A percentile compares a stretch with the other conserved stretches of the same genome.
These are phyloP conservation scores for Sherardia arvensis DNA, from an alignment of 257 asterid genomes.

Conservation along the genomic window DNA sequence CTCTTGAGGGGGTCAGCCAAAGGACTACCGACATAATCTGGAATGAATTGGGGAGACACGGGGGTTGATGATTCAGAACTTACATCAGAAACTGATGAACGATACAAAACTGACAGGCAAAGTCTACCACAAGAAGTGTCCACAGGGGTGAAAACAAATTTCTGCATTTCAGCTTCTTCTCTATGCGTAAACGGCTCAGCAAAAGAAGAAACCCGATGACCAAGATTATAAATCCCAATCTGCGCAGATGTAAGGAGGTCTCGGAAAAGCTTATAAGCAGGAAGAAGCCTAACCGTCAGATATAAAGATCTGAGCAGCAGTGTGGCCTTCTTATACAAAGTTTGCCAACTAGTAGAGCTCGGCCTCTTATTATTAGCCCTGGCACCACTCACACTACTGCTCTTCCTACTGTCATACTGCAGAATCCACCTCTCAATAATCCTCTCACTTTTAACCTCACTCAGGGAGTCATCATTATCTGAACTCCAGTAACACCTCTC, in stretches of 20 bases:
- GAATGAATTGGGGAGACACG: slow-evolving; percentile 64
- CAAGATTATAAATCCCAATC: slow-evolving; percentile 46
- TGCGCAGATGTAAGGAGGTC: slow-evolving; percentile 67
- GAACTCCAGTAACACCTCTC: slow-evolving; percentile 39
- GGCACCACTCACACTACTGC: slow-evolving; percentile 23
- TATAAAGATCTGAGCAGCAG: slow-evolving; percentile 73
- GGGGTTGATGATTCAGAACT: slow-evolving; percentile 79
- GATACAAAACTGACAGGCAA: slow-evolving; percentile 70
- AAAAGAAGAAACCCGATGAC: slow-evolving; percentile 68
- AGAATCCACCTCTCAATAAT: slow-evolving; percentile 85
- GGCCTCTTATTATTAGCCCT: slow-evolving; percentile 47
- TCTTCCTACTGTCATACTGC: slow-evolving; percentile 66
- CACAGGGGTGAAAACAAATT: slow-evolving; percentile 60
- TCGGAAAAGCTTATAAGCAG: slow-evolving; percentile 75
- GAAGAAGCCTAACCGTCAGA: slow-evolving; percentile 67
- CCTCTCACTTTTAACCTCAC: slow-evolving; percentile 41
- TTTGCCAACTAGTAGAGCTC: slow-evolving; percentile 38
- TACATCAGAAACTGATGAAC: slow-evolving; percentile 48
- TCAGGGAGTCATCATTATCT: slow-evolving; percentile 45
- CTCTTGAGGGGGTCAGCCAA: slow-evolving; percentile 78
- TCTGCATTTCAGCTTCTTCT: slow-evolving; percentile 86
- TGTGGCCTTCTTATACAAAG: slow-evolving; percentile 56
- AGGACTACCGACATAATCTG: slow-evolving; percentile 89
- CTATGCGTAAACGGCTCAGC: slow-evolving; percentile 70
- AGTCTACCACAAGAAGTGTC: slow-evolving; percentile 82